These are phyloP conservation scores for Colletotrichum shisoi DNA, from an alignment of 2,329 filamentous ascomycete species.

Conservation along the genomic window DNA sequence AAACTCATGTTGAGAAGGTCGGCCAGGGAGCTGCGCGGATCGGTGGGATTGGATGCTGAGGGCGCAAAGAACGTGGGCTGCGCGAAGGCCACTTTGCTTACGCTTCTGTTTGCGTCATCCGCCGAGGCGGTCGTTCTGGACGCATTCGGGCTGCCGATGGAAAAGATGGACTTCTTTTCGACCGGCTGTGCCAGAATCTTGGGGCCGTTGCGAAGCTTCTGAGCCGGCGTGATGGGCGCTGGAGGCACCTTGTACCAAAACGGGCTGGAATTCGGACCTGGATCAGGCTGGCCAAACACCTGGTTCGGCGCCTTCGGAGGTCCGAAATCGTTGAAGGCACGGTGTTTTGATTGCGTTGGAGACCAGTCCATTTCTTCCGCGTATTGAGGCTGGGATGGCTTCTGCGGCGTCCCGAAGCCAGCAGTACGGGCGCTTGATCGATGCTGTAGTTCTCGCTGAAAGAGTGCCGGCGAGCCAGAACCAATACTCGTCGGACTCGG, in stretches of 20 bases:
- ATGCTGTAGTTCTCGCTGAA: slow-evolving; percentile 32
- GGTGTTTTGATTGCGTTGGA: slow-evolving; percentile 64
- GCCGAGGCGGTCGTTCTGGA: not conserved
- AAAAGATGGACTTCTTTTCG: slow-evolving; percentile 61
- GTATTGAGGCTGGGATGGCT: slow-evolving; percentile 46
- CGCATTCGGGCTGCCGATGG: slow-evolving; percentile 47
- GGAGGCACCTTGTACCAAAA: slow-evolving; percentile 77
- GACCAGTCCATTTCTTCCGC: slow-evolving; percentile 78
- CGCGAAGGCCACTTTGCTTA: slow-evolving; percentile 58
- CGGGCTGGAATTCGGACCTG: slow-evolving; percentile 57
- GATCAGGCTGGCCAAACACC: slow-evolving; percentile 57
- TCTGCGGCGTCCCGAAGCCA: slow-evolving; percentile 39
- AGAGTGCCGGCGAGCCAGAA: slow-evolving; percentile 41
- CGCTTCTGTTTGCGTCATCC: slow-evolving; percentile 26
- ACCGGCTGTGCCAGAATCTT: slow-evolving; percentile 61
- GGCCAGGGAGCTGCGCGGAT: slow-evolving; percentile 55
- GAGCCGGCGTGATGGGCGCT: slow-evolving; percentile 72
- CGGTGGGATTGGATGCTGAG: slow-evolving; percentile 45
- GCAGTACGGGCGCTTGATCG: slow-evolving; percentile 32
- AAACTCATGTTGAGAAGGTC: slow-evolving; percentile 57
- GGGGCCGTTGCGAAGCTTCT: slow-evolving; percentile 68
- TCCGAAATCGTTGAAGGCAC: slow-evolving; percentile 61
- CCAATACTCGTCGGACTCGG: slow-evolving; percentile 27
- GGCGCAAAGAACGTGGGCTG: slow-evolving; percentile 69
- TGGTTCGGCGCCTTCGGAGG: slow-evolving; percentile 52